Base-by-base conservation (phyloP, 192 early-diverging fungal species). In the Linnemannia elongata region DNA sequence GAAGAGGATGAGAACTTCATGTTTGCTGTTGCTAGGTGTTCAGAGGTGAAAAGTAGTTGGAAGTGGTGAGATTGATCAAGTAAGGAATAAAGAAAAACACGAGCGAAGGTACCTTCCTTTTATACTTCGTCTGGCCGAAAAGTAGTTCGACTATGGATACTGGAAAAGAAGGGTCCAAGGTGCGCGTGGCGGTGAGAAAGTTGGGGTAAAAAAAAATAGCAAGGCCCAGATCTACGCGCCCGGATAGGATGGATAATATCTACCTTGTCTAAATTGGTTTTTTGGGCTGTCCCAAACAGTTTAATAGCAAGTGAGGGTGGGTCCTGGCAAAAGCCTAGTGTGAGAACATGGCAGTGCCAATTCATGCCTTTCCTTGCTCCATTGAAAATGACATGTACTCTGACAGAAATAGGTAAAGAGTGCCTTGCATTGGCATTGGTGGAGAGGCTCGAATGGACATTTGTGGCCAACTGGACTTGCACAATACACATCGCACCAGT, bases 1-100 rank as follows among this genome's bases (percentile, higher is more conserved):
- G 77, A 70, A 2, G 77, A 70, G 27, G 77, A 69, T 6, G 42
- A 10, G 36, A 79, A 60, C 55, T 57, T 72, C 69, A 79, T 79
- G 42, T 9, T 38, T 54, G 74, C 8, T n/a, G n/a, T n/a, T n/a
- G n/a, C n/a, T n/a, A 44, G 42, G 42, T 44, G 57, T 30, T 30
- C 7, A 63, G 12, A 3, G 10, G 12, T 24, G 7, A 9, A 7
- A 30, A 63, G 24, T n/a, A 12, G 52, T 4, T 54, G 52, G 18
- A 17, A 55, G 22, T n/a, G 8, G 57, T 57, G 42, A n/a, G 54
- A 24, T n/a, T 20, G 54, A 57, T 57, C 57, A 27, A 63, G 57
- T 63, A 30, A 63, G 57, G 57, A 63, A 63, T 27, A 63, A 63
- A 9, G 24, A 63, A 63, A 27, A 27, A n/a, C 13, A 27, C 57